Conservation (phyloP, 2,329 filamentous ascomycete species). For the Xylariaceae sp. region DNA sequence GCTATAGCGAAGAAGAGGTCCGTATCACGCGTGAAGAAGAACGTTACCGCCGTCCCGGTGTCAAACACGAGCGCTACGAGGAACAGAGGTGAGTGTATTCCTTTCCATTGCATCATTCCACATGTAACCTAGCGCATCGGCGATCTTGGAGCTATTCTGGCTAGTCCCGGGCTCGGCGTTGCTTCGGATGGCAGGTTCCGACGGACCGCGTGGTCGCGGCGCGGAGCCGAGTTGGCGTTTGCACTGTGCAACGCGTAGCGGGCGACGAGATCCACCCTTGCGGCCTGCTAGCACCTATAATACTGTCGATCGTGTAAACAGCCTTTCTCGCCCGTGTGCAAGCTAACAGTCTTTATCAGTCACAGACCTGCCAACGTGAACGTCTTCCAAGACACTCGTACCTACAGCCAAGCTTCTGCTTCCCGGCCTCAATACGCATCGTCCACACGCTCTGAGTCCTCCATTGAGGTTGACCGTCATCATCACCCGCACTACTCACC, state of each 20-base stretch:
- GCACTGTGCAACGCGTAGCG: constrained; percentile 15
- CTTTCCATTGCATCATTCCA: background rate
- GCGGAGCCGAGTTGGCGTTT: background rate
- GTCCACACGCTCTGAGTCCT: constrained; percentile 56
- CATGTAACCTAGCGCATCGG: background rate
- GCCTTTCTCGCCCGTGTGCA: background rate
- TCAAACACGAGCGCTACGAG: constrained; percentile 53
- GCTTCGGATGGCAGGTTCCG: background rate
- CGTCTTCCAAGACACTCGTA: constrained; percentile 26
- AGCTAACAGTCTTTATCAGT: constrained; percentile 12
- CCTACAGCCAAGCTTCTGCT: constrained; percentile 25
- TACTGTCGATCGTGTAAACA: constrained; percentile 17
- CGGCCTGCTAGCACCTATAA: no score
- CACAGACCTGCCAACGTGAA: constrained; percentile 35
- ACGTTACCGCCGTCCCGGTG: constrained; percentile 67
- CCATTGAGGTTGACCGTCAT: constrained; percentile 61
- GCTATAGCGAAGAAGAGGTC: constrained; percentile 78
- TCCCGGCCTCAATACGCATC: constrained; percentile 18
- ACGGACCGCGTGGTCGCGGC: background rate
- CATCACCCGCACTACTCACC: constrained; percentile 45
- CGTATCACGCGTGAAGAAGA: constrained; percentile 74
- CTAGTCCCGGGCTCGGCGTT: no score
- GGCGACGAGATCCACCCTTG: no score
- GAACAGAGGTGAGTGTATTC: constrained; percentile 44
- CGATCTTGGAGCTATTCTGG: background rate